Evolutionary conservation across 257 asterid species (phyloP).

Genomic region (Paraleonurus japonicus): DNA sequence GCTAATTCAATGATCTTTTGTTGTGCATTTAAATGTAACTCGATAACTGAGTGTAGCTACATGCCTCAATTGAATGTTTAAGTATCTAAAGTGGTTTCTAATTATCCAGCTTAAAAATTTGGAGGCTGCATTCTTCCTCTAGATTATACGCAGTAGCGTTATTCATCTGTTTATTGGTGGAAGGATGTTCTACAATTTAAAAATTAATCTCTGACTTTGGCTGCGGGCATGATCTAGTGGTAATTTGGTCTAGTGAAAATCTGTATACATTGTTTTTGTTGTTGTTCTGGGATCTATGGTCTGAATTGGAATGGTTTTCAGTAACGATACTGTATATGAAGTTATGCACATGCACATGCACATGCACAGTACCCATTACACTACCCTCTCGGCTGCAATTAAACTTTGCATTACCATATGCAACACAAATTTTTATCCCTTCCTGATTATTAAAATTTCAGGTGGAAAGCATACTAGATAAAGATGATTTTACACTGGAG

Average conservation of each 20-base stretch:
- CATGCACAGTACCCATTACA: neutral
- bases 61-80: conserved; percentile 8
- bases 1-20: neutral
- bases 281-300: conserved; percentile 8
- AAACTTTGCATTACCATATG: conserved; percentile 8
- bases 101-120: neutral
- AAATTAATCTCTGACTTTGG: neutral
- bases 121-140: conserved; percentile 5
- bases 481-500: conserved; percentile 67
- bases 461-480: conserved; percentile 90
- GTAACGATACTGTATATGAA: neutral
- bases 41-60: neutral
- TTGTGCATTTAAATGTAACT: neutral
- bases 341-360: neutral
- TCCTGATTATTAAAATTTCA: conserved; percentile 34
- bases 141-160: neutral
- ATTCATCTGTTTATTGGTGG: conserved; percentile 1
- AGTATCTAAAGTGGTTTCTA: neutral
- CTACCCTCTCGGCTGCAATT: neutral
- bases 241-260: neutral
- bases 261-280: conserved; percentile 4
- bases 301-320: conserved; percentile 9
- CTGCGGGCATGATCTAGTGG: conserved; percentile 2
- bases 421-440: neutral
- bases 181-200: neutral